Conservation (phyloP, 2,329 filamentous ascomycete genomes). For the Fusarium staphyleae region DNA sequence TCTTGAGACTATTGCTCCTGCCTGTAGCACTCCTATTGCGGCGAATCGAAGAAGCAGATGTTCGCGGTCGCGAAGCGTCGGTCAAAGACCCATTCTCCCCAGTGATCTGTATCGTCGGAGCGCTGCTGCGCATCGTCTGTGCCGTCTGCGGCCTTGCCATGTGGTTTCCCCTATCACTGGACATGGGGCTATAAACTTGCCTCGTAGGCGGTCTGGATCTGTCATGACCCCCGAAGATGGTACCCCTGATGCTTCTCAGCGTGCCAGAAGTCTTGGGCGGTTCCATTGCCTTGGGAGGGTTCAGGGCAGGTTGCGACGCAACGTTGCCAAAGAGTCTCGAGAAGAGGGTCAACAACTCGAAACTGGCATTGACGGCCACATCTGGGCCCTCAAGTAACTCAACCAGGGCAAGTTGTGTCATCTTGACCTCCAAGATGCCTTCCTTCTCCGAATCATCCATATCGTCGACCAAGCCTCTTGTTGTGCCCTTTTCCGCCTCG, state of each 20-base stretch:
- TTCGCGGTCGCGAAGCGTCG: slow-evolving; percentile 47
- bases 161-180: slow-evolving; percentile 48
- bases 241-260: slow-evolving; percentile 72
- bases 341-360: slow-evolving; percentile 84
- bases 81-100: slow-evolving; percentile 61
- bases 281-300: slow-evolving; percentile 53
- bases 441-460: slow-evolving; percentile 88
- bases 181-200: slow-evolving; percentile 47
- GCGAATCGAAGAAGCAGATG: slow-evolving; percentile 44
- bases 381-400: slow-evolving; percentile 85
- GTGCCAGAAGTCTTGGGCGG: slow-evolving; percentile 77
- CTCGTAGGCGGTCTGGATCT: slow-evolving; percentile 54
- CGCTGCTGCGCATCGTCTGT: slow-evolving; percentile 52
- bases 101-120: slow-evolving; percentile 80
- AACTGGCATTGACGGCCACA: slow-evolving; percentile 85
- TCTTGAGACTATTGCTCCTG: slow-evolving; percentile 60
- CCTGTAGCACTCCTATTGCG: slow-evolving; percentile 55
- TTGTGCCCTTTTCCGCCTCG: slow-evolving; percentile 51
- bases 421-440: slow-evolving; percentile 89
- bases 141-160: slow-evolving; percentile 49
- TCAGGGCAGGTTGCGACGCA: slow-evolving; percentile 55
- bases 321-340: slow-evolving; percentile 74
- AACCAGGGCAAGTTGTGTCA: slow-evolving; percentile 87
- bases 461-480: slow-evolving; percentile 68
- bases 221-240: slow-evolving; percentile 74